Percentiles rank a stretch among this genome's conserved stretches.
Evolutionary conservation across 73 alveolate genomes (phyloP).

Genomic region (Paramecium sonneborni): DNA sequence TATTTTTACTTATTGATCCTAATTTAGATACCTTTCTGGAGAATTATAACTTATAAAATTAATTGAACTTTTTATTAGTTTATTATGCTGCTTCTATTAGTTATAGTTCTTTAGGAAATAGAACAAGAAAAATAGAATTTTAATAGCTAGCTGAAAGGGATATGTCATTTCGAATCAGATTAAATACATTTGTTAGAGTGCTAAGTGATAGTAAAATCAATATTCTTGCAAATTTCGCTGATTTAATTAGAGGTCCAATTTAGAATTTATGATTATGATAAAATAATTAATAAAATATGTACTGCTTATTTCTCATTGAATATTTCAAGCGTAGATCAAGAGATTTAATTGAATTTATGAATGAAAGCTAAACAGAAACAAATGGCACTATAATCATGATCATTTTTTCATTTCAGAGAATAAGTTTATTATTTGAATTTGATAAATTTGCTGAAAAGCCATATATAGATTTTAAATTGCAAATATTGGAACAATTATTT

Average conservation of each 20-base stretch:
- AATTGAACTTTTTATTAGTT: constrained; percentile 9
- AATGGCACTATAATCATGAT: neutral
- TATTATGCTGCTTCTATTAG: constrained; percentile 47
- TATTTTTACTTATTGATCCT: neutral
- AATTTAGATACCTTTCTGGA: neutral
- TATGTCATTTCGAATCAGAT: neutral
- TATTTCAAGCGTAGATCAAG: neutral
- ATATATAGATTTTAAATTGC: neutral
- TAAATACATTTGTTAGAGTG: neutral
- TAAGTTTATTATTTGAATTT: neutral
- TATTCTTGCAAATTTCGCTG: constrained; percentile 48
- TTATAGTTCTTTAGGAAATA: constrained; percentile 36
- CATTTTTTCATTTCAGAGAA: neutral
- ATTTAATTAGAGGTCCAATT: constrained; percentile 30
- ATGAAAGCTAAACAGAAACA: neutral
- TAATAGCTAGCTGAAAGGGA: constrained; percentile 1
- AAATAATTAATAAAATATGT: neutral
- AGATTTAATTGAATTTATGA: neutral
- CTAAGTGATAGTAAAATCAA: constrained; percentile 34
- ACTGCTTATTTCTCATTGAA: neutral
- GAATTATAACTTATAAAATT: neutral
- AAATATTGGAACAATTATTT: neutral
- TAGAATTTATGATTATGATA: constrained; percentile 27
- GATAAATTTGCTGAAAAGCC: neutral
- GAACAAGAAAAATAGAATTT: constrained; percentile 12